Base-by-base conservation (phyloP, 2,329 filamentous ascomycete genomes). In the Fusarium odoratissimum region DNA sequence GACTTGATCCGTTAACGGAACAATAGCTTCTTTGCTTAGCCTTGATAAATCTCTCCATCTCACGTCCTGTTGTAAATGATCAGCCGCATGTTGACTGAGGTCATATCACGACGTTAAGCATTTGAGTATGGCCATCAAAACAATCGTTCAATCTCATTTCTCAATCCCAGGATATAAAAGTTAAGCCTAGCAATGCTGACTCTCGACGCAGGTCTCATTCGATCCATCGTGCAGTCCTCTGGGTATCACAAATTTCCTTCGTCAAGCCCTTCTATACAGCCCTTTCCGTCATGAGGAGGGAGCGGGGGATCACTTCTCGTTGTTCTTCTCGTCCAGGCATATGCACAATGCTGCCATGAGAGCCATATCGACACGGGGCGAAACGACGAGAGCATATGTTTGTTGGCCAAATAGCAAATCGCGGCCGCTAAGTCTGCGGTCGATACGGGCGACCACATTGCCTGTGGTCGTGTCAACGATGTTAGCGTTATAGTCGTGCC, bases 341-440 rank as follows among this genome's bases (percentile, higher is more conserved):
- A 93, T 90, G 77, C 90, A 93, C 76, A 93, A 83, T 16, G 91
- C 91, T 0, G 86, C 89, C 72, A 93, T 87, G 51, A 93, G 76
- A 8, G 89, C 87, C 80, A 92, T 85, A 76, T 94, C 91, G 11
- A 92, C 88, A 21, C 88, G 88, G 0, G 91, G 89, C 3, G 90
- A 90, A 10, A 93, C 85, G 1, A 85, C 85, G 9, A 93, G 84
- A 3, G 84, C 87, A 72, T 93, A 93, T 8, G 90, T 91, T 81
- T 93, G 90, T 81, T 91, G 86, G 14, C 86, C 88, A 44, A 86
- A 87, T 30, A 92, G 78, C 4, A 91, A 77, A 74, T 92, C 86
- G 37, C 89, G 83, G 38, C 83, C 84, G 72, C 86, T 91, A 40
- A 90, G 79, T 75, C 88, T 87, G 67, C 91, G 86, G 65, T 87